Percentiles rank a stretch among this genome's conserved stretches.
Conservation (phyloP, 73 alveolate species). For the Paramecium octaurelia region DNA sequence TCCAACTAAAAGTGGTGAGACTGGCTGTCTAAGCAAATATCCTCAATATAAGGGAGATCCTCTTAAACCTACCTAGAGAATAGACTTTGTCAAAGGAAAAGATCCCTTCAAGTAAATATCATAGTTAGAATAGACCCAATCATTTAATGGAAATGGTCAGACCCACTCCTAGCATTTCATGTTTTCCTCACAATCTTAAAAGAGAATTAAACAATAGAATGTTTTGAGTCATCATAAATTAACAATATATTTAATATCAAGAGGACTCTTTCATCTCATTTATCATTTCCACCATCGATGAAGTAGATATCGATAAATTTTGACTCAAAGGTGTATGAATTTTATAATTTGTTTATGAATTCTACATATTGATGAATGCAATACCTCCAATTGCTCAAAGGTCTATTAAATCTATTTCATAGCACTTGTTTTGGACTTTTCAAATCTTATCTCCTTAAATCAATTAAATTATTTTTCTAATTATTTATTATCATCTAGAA, state of each 20-base stretch:
- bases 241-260: not conserved
- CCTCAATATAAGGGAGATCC: constrained; percentile 46
- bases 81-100: constrained; percentile 20
- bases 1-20: constrained; percentile 43
- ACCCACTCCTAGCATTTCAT: constrained; percentile 48
- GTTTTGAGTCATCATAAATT: constrained; percentile 10
- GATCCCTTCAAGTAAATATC: not conserved
- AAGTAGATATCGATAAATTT: not conserved
- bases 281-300: not conserved
- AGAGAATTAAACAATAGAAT: constrained; percentile 25
- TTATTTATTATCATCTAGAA: not conserved
- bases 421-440: not conserved
- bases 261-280: constrained; percentile 3
- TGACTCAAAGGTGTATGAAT: not conserved
- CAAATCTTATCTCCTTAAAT: not conserved
- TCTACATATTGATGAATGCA: not conserved
- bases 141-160: not conserved
- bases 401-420: not conserved
- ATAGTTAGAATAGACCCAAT: not conserved
- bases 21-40: not conserved
- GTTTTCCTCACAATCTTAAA: constrained; percentile 44
- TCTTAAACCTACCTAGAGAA: constrained; percentile 20
- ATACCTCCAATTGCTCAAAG: not conserved
- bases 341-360: not conserved
- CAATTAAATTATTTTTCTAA: not conserved